Conservation (phyloP, 2,329 filamentous ascomycete species). For the Cordyceps tenuipes region DNA sequence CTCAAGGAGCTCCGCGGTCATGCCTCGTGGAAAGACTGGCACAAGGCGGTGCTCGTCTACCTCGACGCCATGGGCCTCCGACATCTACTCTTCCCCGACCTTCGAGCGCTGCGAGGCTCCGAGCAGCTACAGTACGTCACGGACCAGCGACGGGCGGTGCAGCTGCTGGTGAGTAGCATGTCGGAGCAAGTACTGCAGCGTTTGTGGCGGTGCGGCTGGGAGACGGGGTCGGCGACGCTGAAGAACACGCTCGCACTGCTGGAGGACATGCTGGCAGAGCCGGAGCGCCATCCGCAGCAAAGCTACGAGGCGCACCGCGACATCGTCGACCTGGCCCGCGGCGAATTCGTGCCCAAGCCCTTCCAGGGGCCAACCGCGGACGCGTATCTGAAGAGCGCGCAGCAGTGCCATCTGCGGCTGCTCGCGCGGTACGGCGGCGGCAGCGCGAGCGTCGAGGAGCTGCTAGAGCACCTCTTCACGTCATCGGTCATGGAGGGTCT, state of each 20-base stretch:
- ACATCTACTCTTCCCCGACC: neutral
- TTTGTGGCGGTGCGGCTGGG: neutral
- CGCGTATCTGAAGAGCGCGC: neutral
- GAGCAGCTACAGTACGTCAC: neutral
- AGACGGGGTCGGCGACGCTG: neutral
- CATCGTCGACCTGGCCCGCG: neutral
- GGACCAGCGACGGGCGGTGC: neutral
- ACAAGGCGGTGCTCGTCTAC: neutral
- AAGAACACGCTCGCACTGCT: constrained; percentile 1
- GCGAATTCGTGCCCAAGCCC: neutral
- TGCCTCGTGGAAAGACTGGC: neutral
- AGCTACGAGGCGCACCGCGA: constrained; percentile 4
- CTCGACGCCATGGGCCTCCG: neutral
- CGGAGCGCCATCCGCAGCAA: neutral
- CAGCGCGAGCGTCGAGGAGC: constrained; percentile 1
- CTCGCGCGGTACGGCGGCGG: constrained; percentile 8
- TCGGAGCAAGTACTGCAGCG: neutral
- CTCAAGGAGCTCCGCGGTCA: constrained; percentile 5
- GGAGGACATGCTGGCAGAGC: neutral
- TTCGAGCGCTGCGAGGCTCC: neutral
- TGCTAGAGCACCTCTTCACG: constrained; percentile 9
- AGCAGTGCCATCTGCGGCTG: constrained; percentile 4
- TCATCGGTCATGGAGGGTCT: constrained; percentile 7
- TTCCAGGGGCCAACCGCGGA: neutral
- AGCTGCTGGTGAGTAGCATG: neutral